Base-by-base conservation (phyloP, 2,329 filamentous ascomycete species). In the Cladobotryum protrusum region DNA sequence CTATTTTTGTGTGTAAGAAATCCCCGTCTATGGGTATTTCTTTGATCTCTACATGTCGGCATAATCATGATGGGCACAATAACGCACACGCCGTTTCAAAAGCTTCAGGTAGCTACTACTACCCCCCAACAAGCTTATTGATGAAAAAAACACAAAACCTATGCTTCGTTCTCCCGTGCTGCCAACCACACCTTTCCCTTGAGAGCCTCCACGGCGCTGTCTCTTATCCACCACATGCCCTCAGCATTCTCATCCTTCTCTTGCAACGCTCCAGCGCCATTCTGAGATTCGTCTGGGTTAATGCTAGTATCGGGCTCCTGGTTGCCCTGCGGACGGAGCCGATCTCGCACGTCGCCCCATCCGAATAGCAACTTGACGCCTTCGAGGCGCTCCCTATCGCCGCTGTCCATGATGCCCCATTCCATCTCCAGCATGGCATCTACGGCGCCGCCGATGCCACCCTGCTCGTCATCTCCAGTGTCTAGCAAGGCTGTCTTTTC, bases 401-500 rank as follows among this genome's bases (percentile, higher is more conserved):
- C 69, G 2, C 66, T 67, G 4, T 71, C 67, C 43, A 73, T 50
- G 33, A 74, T 73, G 18, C 72, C 70, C 45, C 62, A 63, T 56
- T 78, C 79, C 43, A 96, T 73, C 51, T 85, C 79, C 20, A 96
- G 69, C 36, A 85, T 75, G 32, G 83, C 81, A 62, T 96, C 91
- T 1, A 95, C 81, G 0, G 72, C 72, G 7, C 72, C 69, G n/a
- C 69, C 68, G 0, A 71, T 72, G 20, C 74, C 72, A 19, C 74
- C 72, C 3, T 72, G 72, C 5, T 73, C 77, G 24, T 76, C 71
- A 4, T 74, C 66, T 12, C 71, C 74, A 6, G 60, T 73, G 65
- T 72, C 76, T 8, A 89, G 71, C 3, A 88, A 75, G 19, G 82
- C 71, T 1, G 76, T 76, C 48, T 81, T 78, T 59, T 95, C 89